Evolutionary conservation across 2,329 filamentous ascomycete genomes (phyloP), one percentile per base, ranked within the genome.

Genomic region (Biscogniauxia sp.): DNA sequence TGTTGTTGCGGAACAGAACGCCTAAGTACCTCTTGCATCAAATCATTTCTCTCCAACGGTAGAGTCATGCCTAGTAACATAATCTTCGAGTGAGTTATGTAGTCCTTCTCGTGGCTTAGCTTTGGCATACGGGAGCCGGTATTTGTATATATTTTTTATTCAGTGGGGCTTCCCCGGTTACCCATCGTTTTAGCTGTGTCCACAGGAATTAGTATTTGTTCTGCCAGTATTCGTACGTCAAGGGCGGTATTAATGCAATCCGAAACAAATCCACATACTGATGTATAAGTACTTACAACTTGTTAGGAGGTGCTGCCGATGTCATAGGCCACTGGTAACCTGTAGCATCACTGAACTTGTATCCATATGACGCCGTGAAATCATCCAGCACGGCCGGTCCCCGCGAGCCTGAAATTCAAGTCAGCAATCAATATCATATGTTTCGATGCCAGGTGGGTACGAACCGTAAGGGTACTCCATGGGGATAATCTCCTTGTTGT

Each of bases 381-480:
- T 99, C 95, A 71, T 99, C 95, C 59, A 99, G 85, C 45, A 99
- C 94, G 58, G 93, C 91, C 26, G 96, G 96, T 63, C 96, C 95
- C 72, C 96, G 94, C 62, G 95, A 99, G 69, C 95, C 95, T 99
- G 69, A 20, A 57, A 37, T 19, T n/a, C 45, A 45, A 54, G 57
- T 74, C 60, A 73, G 71, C 69, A 20, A 66, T 41, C n/a, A 32
- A 32, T 26, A 20, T 23, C 9, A 25, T 20, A 23, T n/a, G 20
- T 20, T 20, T 8, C 11, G 17, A 19, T 9, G n/a, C n/a, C 5
- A 45, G 25, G 15, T 19, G 15, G 20, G 20, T 51, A 77, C 90
- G 81, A 80, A 97, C 95, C 95, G 75, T 99, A 99, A 68, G 96
- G 94, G 80, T 99, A 99, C 75, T 97, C 94, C 95, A 99, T 99